Base-by-base conservation (phyloP, 805 yeast genomes). In the Candida manassasensis region DNA sequence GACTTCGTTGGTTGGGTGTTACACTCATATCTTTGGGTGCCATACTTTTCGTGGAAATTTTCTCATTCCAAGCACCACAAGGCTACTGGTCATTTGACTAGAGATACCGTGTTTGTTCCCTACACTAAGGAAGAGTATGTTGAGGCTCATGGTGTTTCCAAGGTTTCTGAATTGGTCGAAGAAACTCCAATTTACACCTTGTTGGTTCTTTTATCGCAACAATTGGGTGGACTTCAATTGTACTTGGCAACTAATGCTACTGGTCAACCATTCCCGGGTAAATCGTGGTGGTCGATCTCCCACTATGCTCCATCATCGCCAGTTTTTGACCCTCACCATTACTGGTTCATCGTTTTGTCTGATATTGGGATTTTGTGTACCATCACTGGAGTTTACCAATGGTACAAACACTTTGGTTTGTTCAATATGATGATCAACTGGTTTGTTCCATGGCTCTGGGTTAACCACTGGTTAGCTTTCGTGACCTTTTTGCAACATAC, bases 381-480 rank as follows among this genome's bases (percentile, higher is more conserved):
- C 28, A 52, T 64, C 17, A 57, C 67, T 12, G 64, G 59, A 24
- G 73, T 74, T 42, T 76, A 75, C 58, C 57, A 65, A 44, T 75
- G 81, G 81, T 61, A 65, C 54, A 55, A 61, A 47, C 46, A 51
- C 29, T 69, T 60, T 45, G 79, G 81, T 19, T 47, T 53, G 22
- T 74, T 72, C 65, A 69, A 70, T 51, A 62, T 75, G 61, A 41
- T 67, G 40, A 66, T 75, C 42, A 63, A 73, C 56, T 77, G 79
- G 79, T 69, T 75, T 40, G 47, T 75, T 32, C 83, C 83, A 39
- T 77, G 74, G 70, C 46, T 68, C 31, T 71, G 71, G 67, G 79
- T 75, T 34, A 77, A 77, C 63, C 81, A 77, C 53, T 77, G 83
- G 83, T 65, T 77, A 50, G 82, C 77, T 25, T 72, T 77, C 48